Conservation (phyloP, 1,284 basidiomycete species). For the Heterobasidion occidentale region DNA sequence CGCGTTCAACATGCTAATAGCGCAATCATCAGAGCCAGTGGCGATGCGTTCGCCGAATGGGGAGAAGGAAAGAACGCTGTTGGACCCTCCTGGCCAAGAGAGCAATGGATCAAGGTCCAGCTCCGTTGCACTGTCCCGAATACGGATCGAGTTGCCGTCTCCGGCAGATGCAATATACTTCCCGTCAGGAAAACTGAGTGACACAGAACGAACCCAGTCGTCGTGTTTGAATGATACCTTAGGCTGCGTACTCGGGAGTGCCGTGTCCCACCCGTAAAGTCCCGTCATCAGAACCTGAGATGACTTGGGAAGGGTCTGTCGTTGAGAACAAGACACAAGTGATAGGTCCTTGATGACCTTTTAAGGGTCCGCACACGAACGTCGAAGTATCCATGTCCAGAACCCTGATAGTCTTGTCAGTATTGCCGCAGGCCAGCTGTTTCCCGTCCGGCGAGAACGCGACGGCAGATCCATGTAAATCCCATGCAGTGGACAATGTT, state of each 20-base stretch:
- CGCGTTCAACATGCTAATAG: background rate
- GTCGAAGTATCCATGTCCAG: background rate
- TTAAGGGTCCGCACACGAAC: background rate
- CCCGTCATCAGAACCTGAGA: background rate
- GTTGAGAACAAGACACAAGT: background rate
- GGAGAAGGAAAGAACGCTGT: background rate
- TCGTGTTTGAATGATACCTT: background rate
- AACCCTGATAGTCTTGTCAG: constrained; percentile 10
- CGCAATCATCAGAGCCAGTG: background rate
- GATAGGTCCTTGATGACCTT: background rate
- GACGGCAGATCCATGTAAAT: background rate
- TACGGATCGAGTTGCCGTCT: background rate
- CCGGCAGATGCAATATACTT: background rate
- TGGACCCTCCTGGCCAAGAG: background rate
- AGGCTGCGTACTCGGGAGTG: background rate
- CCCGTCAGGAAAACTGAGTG: background rate
- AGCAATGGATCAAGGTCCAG: background rate
- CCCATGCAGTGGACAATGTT: background rate
- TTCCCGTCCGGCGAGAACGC: constrained; percentile 15
- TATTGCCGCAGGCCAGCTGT: constrained; percentile 16
- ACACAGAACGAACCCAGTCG: background rate
- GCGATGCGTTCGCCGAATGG: background rate
- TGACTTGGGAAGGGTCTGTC: background rate
- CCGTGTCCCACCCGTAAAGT: background rate
- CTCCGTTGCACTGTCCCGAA: background rate